Evolutionary conservation across 169 alveolate species (phyloP), one percentile per base, ranked within the genome.

Genomic region (Plasmodium sp.): DNA sequence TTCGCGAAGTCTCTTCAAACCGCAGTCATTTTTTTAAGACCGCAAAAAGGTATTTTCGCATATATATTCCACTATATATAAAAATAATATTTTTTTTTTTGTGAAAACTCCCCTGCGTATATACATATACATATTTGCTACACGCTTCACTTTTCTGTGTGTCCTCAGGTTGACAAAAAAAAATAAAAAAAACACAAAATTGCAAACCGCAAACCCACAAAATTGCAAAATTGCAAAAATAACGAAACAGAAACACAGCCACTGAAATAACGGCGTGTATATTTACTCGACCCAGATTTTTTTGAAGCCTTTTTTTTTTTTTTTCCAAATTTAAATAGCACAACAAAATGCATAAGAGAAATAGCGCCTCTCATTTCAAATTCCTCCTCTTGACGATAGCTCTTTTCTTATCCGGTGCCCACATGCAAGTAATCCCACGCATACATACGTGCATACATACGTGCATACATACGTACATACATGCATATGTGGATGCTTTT

Each of bases 331-430:
- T 82, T n/a, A 31, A 22, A 54, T 82, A 54, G 12, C 22, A 18
- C 14, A 27, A 62, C 31, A 62, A 82, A 82, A 82, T 82, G 90
- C 71, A 56, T 31, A 82, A 82, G 51, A 82, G 71, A 56, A 33
- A 56, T 14, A 22, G 58, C 71, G 22, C 71, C 43, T 5, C 36
- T 10, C 51, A 56, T 82, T 54, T 82, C 22, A 82, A 82, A 82
- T 7, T 54, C 9, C 90, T 82, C 80, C 73, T 82, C 10, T 51
- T 82, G 90, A 77, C 43, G 18, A 54, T 74, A 74, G 83, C 34
- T 34, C 43, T 81, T 5, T 36, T 43, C 58, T 22, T 81, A 41
- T 81, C 39, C 58, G 72, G 62, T 27, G 72, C 31, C 33, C 72
- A 81, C 48, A 81, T 43, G 72, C 16, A 81, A 43, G 41, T 22